These are phyloP conservation scores for Cochlearia excelsa DNA, from an alignment of 345 rosid species.

Conservation along the genomic window DNA sequence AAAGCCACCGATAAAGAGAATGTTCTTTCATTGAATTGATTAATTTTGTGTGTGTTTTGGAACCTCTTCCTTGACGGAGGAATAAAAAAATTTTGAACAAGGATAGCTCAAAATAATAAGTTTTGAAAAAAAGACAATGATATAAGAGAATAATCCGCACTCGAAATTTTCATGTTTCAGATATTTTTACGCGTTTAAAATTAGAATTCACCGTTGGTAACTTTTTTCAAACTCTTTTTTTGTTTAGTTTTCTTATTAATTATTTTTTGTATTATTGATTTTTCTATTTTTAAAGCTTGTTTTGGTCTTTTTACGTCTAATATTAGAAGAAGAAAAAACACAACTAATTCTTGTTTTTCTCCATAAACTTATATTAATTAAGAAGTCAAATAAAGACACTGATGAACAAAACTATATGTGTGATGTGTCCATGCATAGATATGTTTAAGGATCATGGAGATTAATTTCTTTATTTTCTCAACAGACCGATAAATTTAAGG, in stretches of 20 bases:
- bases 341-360: too few relatives aligned
- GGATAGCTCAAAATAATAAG: conserved; percentile 7
- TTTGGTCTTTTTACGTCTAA: too few relatives aligned
- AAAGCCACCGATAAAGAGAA: conserved; percentile 29
- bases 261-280: conserved; percentile 12
- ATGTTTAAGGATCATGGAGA: too few relatives aligned
- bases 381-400: too few relatives aligned
- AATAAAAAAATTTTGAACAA: conserved; percentile 5
- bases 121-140: conserved; percentile 10
- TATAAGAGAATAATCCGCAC: conserved; percentile 23
- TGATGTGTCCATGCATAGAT: too few relatives aligned
- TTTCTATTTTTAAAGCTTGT: conserved; percentile 27
- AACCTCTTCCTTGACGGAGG: background rate
- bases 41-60: background rate
- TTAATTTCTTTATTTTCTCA: too few relatives aligned
- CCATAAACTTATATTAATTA: too few relatives aligned
- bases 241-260: background rate
- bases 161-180: conserved; percentile 26
- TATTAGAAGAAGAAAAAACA: too few relatives aligned
- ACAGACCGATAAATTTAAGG: too few relatives aligned
- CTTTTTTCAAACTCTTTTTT: background rate
- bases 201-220: conserved; percentile 22
- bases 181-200: conserved; percentile 29
- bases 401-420: too few relatives aligned
- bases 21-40: conserved; percentile 25